Evolutionary conservation across 2,329 filamentous ascomycete genomes (phyloP), one percentile per base, ranked within the genome.

Genomic region (Alternaria tenuissima): DNA sequence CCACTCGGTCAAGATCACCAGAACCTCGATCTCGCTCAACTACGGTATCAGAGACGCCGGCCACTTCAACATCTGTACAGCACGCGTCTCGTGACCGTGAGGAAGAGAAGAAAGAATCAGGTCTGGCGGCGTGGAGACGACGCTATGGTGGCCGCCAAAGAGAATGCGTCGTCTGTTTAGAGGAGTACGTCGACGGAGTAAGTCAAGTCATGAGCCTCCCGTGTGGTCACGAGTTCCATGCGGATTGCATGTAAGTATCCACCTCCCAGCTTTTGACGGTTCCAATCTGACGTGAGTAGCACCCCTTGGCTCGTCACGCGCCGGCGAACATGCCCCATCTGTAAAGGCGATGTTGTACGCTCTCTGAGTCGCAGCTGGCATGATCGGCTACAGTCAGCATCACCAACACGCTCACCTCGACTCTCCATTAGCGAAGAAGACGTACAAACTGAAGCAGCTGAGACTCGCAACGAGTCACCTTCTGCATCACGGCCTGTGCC

Each of bases 171-270:
- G 94, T 99, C 2, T 99, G 95, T 72, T 82, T 99, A 34, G 95
- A 99, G 75, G 95, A 99, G 76, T 99, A 98, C 73, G 85, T 97
- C 22, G 94, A 97, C 78, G 95, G 95, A 39, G 89, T 97, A 70
- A 97, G 93, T 77, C 88, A 89, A 73, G 94, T 99, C 39, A 99
- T 99, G 95, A 96, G 93, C 75, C 81, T 99, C 60, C 95, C 95
- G 8, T 99, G 95, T 79, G 95, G 95, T 36, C 95, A 99, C 77
- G 95, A 99, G 74, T 99, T 98, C 79, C 95, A 99, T 78, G 94
- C 86, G 28, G 93, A 96, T 76, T 99, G 95, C 93, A 98, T 99
- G 93, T 96, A 82, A 90, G 93, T 91, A 48, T 16, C 34, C 22
- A 16, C 1, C 12, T 32, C 51, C 14, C n/a, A 20, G 9, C 5